Conservation (phyloP, 257 asterid genomes). For the Primulina huaijiensis region DNA sequence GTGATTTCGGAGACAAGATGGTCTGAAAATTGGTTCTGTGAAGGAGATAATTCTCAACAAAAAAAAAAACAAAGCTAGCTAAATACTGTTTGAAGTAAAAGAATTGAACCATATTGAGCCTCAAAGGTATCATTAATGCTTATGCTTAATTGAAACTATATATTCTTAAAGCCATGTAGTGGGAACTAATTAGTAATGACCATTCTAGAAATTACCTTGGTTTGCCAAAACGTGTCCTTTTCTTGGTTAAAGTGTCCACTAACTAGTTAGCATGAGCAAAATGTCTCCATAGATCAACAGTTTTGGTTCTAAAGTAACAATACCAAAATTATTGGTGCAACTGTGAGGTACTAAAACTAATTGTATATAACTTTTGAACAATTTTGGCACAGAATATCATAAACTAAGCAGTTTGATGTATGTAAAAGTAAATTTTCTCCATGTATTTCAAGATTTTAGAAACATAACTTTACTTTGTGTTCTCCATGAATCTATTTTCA, state of each 20-base stretch:
- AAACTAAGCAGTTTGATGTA: too few species aligned
- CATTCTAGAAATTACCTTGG: background rate
- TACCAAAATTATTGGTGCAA: background rate
- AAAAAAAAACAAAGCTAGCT: background rate
- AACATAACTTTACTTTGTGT: too few species aligned
- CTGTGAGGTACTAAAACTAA: too few species aligned
- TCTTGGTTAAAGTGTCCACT: background rate
- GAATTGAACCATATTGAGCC: too few species aligned
- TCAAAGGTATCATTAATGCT: too few species aligned
- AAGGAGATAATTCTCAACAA: background rate
- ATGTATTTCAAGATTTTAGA: too few species aligned
- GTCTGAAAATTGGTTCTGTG: background rate
- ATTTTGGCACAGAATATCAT: too few species aligned
- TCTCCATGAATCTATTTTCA: too few species aligned
- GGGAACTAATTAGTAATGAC: background rate
- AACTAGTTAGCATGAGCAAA: background rate
- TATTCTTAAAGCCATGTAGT: background rate
- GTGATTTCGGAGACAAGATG: background rate
- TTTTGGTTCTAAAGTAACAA: background rate
- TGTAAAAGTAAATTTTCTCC: too few species aligned
- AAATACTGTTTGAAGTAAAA: background rate
- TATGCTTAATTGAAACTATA: too few species aligned
- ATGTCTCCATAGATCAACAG: background rate
- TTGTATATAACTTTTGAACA: too few species aligned
- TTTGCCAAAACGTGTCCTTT: background rate